phyloP scores from a whole-genome alignment of 768 basidiomycete species.

The Tricholoma furcatifolium region DNA sequence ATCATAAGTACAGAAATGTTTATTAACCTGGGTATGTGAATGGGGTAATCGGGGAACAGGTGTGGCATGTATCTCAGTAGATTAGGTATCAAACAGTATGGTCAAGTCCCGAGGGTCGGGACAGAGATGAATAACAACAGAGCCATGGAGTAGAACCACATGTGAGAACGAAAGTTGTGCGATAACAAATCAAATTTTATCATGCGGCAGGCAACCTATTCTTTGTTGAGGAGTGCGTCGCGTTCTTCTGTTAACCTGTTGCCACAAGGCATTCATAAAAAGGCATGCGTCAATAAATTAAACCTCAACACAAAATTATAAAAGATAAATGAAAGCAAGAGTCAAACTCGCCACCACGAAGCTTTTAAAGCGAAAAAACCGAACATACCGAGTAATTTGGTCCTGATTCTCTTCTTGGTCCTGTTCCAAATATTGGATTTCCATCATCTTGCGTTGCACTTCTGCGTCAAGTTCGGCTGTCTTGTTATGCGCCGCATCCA shows the following conservation, averaged over 20 bases:
- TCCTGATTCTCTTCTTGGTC: slow-evolving; percentile 78
- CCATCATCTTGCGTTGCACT: slow-evolving; percentile 71
- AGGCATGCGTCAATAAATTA: slow-evolving; percentile 37
- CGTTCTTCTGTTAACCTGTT: slow-evolving; percentile 71
- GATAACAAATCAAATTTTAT: slow-evolving; percentile 8
- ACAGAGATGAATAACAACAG: slow-evolving; percentile 13
- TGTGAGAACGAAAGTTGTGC: slow-evolving; percentile 7
- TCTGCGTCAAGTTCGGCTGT: slow-evolving; percentile 59
- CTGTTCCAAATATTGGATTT: slow-evolving; percentile 76
- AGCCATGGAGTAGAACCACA: background rate
- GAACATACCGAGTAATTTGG: slow-evolving; percentile 76
- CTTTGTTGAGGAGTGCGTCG: slow-evolving; percentile 40
- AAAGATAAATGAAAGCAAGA: slow-evolving; percentile 55
- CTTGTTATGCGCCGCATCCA: slow-evolving; percentile 49
- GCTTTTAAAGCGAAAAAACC: slow-evolving; percentile 56
- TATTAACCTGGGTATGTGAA: slow-evolving; percentile 14
- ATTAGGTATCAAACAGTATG: slow-evolving; percentile 15
- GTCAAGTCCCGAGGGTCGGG: slow-evolving; percentile 2
- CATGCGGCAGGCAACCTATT: slow-evolving; percentile 21
- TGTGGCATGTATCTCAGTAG: slow-evolving; percentile 13
- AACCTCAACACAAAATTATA: slow-evolving; percentile 35
- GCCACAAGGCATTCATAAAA: slow-evolving; percentile 22
- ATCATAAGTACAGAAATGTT: background rate
- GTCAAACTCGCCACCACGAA: slow-evolving; percentile 50
- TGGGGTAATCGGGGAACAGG: slow-evolving; percentile 10